Percentiles rank a stretch among this genome's conserved stretches.
Evolutionary conservation across 306 rosid species (phyloP).

Genomic region (Acacia acuminata): DNA sequence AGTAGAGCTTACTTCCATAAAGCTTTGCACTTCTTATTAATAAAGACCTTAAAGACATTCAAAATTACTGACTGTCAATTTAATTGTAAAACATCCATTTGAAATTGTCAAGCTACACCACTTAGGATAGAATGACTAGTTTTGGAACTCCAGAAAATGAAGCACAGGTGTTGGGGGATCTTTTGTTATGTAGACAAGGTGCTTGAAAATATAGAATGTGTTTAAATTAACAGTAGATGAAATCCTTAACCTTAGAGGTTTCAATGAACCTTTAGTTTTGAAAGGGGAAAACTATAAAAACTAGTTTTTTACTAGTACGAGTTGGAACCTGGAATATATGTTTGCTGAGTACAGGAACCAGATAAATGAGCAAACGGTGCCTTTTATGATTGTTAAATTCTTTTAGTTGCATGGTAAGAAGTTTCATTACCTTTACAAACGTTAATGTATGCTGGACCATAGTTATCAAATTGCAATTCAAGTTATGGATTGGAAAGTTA

Average conservation of each 20-base stretch:
- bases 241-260: neutral
- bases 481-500: neutral
- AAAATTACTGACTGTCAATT: slow-evolving; percentile 1
- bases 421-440: neutral
- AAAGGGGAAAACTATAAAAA: neutral
- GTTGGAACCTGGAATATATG: neutral
- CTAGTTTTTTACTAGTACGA: neutral
- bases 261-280: neutral
- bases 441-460: neutral
- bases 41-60: slow-evolving; percentile 9
- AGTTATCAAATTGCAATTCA: neutral
- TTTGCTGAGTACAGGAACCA: slow-evolving; percentile 2
- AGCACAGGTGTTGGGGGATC: neutral
- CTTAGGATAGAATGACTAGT: slow-evolving; percentile 7
- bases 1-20: neutral
- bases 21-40: slow-evolving; percentile 12
- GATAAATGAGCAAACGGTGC: neutral
- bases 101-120: slow-evolving; percentile 1
- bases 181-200: neutral
- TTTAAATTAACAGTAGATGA: neutral
- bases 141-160: slow-evolving; percentile 17
- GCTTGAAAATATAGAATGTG: neutral
- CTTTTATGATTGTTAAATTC: neutral
- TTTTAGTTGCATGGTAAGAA: neutral
- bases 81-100: neutral